A percentile compares a stretch with the other conserved stretches of the same genome.
These are phyloP conservation scores for Eutypa lata DNA, from an alignment of 2,329 filamentous ascomycete species.

Conservation along the genomic window DNA sequence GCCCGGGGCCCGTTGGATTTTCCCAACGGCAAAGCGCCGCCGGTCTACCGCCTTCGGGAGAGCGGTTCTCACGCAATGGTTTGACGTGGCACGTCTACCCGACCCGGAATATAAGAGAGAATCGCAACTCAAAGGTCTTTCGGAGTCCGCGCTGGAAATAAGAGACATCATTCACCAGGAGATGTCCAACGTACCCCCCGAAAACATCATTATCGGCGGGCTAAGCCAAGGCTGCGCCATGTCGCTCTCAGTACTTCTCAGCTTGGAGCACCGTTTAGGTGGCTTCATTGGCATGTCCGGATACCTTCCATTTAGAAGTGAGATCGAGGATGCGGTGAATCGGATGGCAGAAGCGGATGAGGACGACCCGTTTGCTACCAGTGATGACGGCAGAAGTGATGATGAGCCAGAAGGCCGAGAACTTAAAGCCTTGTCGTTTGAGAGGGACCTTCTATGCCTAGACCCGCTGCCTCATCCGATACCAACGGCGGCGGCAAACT, in stretches of 20 bases:
- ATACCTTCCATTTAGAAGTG: slow-evolving; percentile 38
- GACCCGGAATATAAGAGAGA: slow-evolving; percentile 39
- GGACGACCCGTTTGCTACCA: slow-evolving; percentile 7
- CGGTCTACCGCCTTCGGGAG: slow-evolving; percentile 41
- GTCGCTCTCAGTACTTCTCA: slow-evolving; percentile 39
- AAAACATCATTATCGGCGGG: slow-evolving; percentile 46
- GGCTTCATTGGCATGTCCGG: slow-evolving; percentile 47
- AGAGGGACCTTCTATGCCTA: slow-evolving; percentile 30
- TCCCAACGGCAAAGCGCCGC: slow-evolving; percentile 45
- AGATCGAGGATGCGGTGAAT: slow-evolving; percentile 28
- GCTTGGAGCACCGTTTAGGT: slow-evolving; percentile 33
- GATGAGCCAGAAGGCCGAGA: slow-evolving; percentile 4
- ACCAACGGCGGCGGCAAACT: slow-evolving; percentile 7
- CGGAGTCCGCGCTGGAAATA: slow-evolving; percentile 36
- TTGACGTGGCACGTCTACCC: slow-evolving; percentile 40
- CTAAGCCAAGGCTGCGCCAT: slow-evolving; percentile 53
- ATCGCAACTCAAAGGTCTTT: slow-evolving; percentile 41
- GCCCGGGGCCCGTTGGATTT: slow-evolving; percentile 44
- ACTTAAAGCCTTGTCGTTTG: slow-evolving; percentile 25
- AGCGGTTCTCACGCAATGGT: slow-evolving; percentile 47
- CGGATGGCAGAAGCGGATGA: slow-evolving; percentile 4
- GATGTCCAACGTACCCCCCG: slow-evolving; percentile 19
- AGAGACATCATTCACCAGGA: slow-evolving; percentile 33
- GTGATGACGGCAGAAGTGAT: slow-evolving; percentile 11
- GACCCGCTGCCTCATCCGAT: slow-evolving; percentile 2